These are phyloP conservation scores for Amylocystis lapponica DNA, from an alignment of 768 basidiomycete species.

Conservation along the genomic window DNA sequence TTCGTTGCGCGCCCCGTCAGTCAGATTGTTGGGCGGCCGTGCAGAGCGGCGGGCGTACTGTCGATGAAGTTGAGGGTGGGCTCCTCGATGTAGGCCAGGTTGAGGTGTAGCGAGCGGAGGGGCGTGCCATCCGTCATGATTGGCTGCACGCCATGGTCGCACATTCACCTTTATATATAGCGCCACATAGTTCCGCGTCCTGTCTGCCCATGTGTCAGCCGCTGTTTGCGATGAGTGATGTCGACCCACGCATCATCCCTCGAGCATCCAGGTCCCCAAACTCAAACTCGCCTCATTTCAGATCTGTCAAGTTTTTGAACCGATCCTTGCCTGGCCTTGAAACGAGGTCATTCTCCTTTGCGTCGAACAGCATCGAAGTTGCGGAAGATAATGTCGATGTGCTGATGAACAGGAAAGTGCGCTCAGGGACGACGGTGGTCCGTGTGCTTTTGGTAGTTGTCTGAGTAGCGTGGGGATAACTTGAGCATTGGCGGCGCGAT, in stretches of 20 bases:
- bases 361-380: conserved; percentile 24
- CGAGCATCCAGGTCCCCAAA: conserved; percentile 54
- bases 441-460: conserved; percentile 73
- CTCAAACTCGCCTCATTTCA: conserved; percentile 93
- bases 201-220: conserved; percentile 48
- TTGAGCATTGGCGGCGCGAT: conserved; percentile 59
- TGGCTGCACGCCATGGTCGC: too few species aligned
- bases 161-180: too few species aligned
- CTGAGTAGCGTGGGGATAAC: conserved; percentile 63
- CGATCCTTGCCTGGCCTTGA: conserved; percentile 51
- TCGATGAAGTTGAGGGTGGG: too few species aligned
- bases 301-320: conserved; percentile 76
- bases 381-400: conserved; percentile 35
- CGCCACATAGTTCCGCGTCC: too few species aligned
- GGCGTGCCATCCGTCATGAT: too few species aligned
- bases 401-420: conserved; percentile 30
- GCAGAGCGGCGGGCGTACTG: too few species aligned
- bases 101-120: too few species aligned
- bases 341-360: conserved; percentile 26
- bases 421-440: conserved; percentile 39
- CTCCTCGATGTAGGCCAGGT: too few species aligned
- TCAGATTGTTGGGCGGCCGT: too few species aligned
- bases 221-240: conserved; percentile 65
- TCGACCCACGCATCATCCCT: conserved; percentile 85
- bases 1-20: too few species aligned